Evolutionary conservation across 1,284 basidiomycete genomes (phyloP), one percentile per base, ranked within the genome.

Genomic region (Rhodofomes roseus): DNA sequence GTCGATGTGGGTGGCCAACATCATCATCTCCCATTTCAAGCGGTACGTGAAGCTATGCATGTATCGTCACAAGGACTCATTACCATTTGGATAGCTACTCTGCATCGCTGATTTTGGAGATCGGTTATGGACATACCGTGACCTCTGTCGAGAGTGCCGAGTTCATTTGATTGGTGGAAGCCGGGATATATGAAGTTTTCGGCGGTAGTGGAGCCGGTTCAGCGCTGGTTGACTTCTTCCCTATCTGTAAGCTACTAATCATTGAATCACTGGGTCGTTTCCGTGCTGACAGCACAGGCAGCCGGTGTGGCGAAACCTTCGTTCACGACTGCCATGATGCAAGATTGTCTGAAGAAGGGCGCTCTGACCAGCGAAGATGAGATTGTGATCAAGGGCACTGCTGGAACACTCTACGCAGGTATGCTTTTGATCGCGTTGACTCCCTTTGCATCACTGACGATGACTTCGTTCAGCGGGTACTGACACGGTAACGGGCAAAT

Each of bases 121-220:
- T n/a, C n/a, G n/a, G n/a, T n/a, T n/a, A n/a, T n/a, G n/a, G n/a
- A n/a, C n/a, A 71, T 56, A 65, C 66, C 8, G 69, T 73, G 46
- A 57, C 62, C 18, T 71, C 71, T 27, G 58, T 64, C 11, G 43
- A 46, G n/a, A n/a, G n/a, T 48, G 68, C 68, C 57, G 56, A 62
- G 51, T 71, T 64, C 62, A 63, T 67, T 52, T 64, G 61, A 44
- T 63, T 62, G 75, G 81, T 78, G 56, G 80, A 83, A 59, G 72
- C 76, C 41, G 79, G 81, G 12, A 76, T 74, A n/a, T n/a, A 76
- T 71, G 14, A 73, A 79, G 48, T 81, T 80, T 74, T 81, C 18
- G 74, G 75, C 60, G 73, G 78, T 36, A 81, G 81, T 6, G 78
- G 78, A 11, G 77, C 81, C 18, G 80, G 79, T 40, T 78, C 80